phyloP scores from a whole-genome alignment of 2,329 filamentous ascomycete species.

The Cladosporium sp. region DNA sequence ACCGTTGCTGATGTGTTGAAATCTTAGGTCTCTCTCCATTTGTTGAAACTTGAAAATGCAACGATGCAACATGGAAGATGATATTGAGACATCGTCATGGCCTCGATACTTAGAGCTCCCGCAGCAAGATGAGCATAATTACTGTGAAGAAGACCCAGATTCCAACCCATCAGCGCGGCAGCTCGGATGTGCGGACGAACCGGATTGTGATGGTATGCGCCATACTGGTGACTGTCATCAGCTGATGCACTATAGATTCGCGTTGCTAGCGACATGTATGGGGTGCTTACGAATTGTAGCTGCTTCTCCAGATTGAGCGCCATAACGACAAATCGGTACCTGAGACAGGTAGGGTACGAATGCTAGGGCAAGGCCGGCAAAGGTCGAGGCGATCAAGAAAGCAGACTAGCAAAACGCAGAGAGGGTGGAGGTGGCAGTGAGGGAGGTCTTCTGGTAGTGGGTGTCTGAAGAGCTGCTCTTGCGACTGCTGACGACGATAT shows the following conservation, averaged over 20 bases:
- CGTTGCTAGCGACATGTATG: background rate
- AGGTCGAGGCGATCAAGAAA: background rate
- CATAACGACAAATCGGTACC: constrained; percentile 31
- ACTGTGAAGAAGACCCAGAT: background rate
- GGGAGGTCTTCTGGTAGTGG: background rate
- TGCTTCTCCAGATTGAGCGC: constrained; percentile 75
- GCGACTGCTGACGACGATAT: constrained; percentile 3
- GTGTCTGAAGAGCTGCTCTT: background rate
- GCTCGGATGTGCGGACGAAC: constrained; percentile 35
- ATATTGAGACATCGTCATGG: background rate
- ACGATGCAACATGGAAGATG: background rate
- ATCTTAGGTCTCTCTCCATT: background rate
- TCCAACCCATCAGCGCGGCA: constrained; percentile 9
- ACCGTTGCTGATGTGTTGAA: constrained; percentile 12
- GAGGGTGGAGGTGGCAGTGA: background rate
- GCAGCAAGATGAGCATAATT: background rate
- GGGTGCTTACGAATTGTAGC: constrained; percentile 67
- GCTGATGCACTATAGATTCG: constrained; percentile 12
- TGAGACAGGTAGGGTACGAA: background rate
- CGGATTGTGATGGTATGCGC: constrained; percentile 74
- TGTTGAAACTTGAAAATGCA: background rate
- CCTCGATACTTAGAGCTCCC: background rate
- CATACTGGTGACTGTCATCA: constrained; percentile 57
- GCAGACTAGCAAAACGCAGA: background rate
- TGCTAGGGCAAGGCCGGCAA: background rate